Base-by-base conservation (phyloP, 495 filamentous ascomycete genomes). In the Aspergillus steynii region DNA sequence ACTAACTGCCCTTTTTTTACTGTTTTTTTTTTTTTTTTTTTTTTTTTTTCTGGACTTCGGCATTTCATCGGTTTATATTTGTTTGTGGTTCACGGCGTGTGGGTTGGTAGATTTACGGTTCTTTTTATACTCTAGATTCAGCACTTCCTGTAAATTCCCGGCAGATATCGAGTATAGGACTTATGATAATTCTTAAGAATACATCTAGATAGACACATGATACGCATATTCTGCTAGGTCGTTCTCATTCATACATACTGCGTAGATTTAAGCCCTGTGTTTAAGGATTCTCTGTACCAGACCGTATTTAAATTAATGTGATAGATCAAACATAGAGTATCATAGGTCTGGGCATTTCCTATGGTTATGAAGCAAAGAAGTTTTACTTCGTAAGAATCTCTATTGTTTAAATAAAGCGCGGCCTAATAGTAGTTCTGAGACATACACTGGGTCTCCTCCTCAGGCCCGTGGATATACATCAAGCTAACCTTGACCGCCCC, bases 11-110 rank as follows among this genome's bases (percentile, higher is more conserved):
- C 10, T 42, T 42, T 42, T 10, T 42, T 34, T 34, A 56, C 29
- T 52, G 34, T 56, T 47, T 47, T 56, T 28, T 50, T 51, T 49
- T 20, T 42, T 56, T 28, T 50, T 51, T 49, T 20, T 42, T 47
- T 62, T 32, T 12, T 50, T 55, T 53, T 59, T 53, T 67, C 49
- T 47, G 49, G 49, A 53, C 51, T 29, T 31, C 8, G 4, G 15
- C 5, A 14, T 53, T 53, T 32, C 29, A 54, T 62, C 31, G 7
- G 28, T 61, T 65, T 63, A 27, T 46, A 20, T 68, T 67, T 55
- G 34, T 4, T 9, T 53, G 59, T 49, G 56, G 52, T 59, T 46
- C 31, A 59, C 47, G 65, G 74, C 74, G 74, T 63, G 60, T 57
- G 61, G 70, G 71, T 70, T 64, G 62, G 50, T 56, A 14, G 32